A percentile compares a stretch with the other conserved stretches of the same genome.
Conservation (phyloP, 495 filamentous ascomycete species). For the Penicillium malachiteum region DNA sequence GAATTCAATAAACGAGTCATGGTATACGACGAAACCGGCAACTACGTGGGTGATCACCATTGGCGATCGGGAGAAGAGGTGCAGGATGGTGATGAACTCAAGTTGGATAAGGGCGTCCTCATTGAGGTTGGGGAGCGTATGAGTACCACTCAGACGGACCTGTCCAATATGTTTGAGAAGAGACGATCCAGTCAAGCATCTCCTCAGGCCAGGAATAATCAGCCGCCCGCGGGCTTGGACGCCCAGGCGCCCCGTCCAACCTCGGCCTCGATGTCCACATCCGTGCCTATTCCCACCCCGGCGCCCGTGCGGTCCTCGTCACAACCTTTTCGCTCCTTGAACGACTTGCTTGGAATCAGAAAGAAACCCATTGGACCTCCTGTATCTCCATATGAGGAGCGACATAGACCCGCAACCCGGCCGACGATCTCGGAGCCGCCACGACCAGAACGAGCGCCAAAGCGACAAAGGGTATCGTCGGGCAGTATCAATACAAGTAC, state of each 20-base stretch:
- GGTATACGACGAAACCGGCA: constrained; percentile 79
- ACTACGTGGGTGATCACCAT: constrained; percentile 82
- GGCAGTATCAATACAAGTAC: not conserved
- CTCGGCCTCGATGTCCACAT: constrained; percentile 8
- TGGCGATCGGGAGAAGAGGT: constrained; percentile 66
- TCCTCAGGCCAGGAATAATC: constrained; percentile 15
- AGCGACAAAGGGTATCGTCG: constrained; percentile 44
- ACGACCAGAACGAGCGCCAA: constrained; percentile 40
- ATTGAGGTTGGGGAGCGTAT: constrained; percentile 76
- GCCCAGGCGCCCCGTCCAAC: constrained; percentile 14
- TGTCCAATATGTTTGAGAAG: constrained; percentile 70
- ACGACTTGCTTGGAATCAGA: constrained; percentile 57
- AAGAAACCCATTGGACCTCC: constrained; percentile 48
- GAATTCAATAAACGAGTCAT: constrained; percentile 89
- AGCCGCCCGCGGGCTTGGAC: not conserved
- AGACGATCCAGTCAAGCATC: constrained; percentile 35
- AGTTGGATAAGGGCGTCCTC: constrained; percentile 72
- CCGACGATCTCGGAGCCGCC: constrained; percentile 17
- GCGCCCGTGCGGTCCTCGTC: constrained; percentile 25
- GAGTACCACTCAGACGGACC: constrained; percentile 71
- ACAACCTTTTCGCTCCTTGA: constrained; percentile 50
- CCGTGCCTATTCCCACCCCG: not conserved
- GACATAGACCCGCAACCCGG: constrained; percentile 15
- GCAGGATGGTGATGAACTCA: constrained; percentile 77
- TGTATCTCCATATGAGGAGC: constrained; percentile 50